These are phyloP conservation scores for Benincasa hispida DNA, from an alignment of 306 rosid species.

Conservation along the genomic window DNA sequence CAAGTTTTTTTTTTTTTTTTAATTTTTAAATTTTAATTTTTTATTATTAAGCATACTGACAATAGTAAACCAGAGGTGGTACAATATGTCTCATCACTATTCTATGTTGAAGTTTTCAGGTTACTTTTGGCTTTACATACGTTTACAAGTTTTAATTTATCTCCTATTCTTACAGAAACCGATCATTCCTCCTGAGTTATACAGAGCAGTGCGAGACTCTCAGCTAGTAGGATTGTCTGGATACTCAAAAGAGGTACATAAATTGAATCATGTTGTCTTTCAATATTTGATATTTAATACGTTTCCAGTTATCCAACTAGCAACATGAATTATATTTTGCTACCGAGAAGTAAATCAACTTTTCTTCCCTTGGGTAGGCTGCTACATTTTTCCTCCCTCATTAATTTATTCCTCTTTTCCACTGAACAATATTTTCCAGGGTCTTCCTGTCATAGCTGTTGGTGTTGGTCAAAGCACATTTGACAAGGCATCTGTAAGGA, in stretches of 20 bases:
- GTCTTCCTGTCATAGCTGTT: constrained; percentile 73
- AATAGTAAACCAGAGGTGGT: neutral
- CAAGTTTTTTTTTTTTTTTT: too few species aligned
- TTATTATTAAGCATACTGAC: neutral
- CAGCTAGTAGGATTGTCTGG: constrained; percentile 82
- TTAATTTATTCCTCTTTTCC: constrained; percentile 10
- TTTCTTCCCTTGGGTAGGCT: neutral
- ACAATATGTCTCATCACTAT: neutral
- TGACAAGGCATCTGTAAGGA: constrained; percentile 93
- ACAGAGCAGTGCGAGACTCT: constrained; percentile 60
- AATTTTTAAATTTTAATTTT: too few species aligned
- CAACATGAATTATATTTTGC: neutral
- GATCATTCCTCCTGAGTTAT: constrained; percentile 52
- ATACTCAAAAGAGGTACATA: constrained; percentile 76
- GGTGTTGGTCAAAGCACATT: constrained; percentile 88
- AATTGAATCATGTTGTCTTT: neutral
- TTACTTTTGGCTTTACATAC: neutral
- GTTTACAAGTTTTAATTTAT: neutral
- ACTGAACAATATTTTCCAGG: constrained; percentile 34
- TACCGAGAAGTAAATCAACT: neutral
- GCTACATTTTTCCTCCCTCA: neutral
- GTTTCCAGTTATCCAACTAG: neutral
- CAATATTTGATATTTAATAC: neutral
- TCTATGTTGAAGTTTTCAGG: neutral
- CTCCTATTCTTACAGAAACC: constrained; percentile 49